Percentiles rank a stretch among this genome's conserved stretches.
Conservation (phyloP, 2,329 filamentous ascomycete species). For the Cladosporium oxysporum region DNA sequence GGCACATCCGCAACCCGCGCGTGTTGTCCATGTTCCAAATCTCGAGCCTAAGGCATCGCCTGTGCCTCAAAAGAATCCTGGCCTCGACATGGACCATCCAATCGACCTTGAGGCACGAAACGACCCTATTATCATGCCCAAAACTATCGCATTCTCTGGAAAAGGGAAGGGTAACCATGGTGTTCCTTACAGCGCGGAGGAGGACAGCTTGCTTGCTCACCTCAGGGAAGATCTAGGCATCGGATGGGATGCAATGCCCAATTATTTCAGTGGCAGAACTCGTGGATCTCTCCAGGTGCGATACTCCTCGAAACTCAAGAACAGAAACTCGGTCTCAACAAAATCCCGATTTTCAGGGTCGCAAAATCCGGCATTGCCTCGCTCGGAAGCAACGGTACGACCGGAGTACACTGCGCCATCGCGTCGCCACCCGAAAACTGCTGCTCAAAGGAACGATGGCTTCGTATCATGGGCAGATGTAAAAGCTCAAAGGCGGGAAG, state of each 20-base stretch:
- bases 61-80: neutral
- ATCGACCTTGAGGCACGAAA: neutral
- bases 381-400: neutral
- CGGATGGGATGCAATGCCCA: slow-evolving; percentile 40
- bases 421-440: neutral
- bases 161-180: neutral
- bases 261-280: slow-evolving; percentile 38
- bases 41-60: neutral
- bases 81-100: neutral
- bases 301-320: slow-evolving; percentile 27
- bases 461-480: slow-evolving; percentile 29
- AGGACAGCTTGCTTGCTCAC: slow-evolving; percentile 40
- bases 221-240: slow-evolving; percentile 44
- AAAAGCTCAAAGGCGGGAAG: slow-evolving; percentile 1
- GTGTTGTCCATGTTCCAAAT: neutral
- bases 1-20: too few species aligned
- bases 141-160: neutral
- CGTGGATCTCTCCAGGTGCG: slow-evolving; percentile 31
- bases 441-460: slow-evolving; percentile 20
- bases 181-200: slow-evolving; percentile 31
- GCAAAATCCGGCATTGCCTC: neutral
- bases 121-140: neutral
- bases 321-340: neutral
- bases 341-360: neutral
- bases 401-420: neutral